These are phyloP conservation scores for Spathaspora jeffriesii DNA, from an alignment of 1,139 yeast genomes.

Conservation along the genomic window DNA sequence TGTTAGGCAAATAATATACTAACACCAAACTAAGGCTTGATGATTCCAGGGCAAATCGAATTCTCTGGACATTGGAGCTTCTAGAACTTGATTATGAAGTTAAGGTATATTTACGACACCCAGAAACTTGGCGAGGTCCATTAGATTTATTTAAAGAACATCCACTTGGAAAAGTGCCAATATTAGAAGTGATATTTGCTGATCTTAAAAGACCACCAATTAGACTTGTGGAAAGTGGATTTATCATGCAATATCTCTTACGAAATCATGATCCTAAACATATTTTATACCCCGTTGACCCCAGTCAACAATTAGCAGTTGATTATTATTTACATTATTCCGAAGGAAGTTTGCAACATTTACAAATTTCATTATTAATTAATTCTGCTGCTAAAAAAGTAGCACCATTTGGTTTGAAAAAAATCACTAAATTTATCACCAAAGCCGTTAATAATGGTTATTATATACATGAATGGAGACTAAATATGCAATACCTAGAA, in stretches of 20 bases:
- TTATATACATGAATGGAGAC: conserved; percentile 42
- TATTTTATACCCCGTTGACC: conserved; percentile 30
- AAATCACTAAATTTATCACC: conserved; percentile 39
- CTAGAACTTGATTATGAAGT: conserved; percentile 53
- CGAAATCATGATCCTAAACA: conserved; percentile 38
- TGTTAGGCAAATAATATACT: background rate
- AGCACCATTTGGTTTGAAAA: conserved; percentile 50
- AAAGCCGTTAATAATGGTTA: conserved; percentile 43
- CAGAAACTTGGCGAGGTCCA: conserved; percentile 44
- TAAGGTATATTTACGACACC: conserved; percentile 48
- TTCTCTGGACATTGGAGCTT: conserved; percentile 57
- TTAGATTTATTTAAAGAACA: conserved; percentile 50
- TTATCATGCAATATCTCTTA: conserved; percentile 45
- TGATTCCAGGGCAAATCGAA: conserved; percentile 54
- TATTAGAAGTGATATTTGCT: conserved; percentile 45
- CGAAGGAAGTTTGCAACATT: conserved; percentile 59
- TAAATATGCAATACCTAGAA: conserved; percentile 44
- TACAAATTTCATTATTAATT: conserved; percentile 41
- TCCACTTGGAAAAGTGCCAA: conserved; percentile 59
- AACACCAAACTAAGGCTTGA: conserved; percentile 35
- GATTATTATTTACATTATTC: conserved; percentile 55
- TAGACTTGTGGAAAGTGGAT: conserved; percentile 48
- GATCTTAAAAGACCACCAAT: conserved; percentile 38
- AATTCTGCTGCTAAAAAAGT: conserved; percentile 35
- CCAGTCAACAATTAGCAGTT: conserved; percentile 36